phyloP scores from a whole-genome alignment of 2,329 filamentous ascomycete species.

The Cladosporium sphaerospermum region DNA sequence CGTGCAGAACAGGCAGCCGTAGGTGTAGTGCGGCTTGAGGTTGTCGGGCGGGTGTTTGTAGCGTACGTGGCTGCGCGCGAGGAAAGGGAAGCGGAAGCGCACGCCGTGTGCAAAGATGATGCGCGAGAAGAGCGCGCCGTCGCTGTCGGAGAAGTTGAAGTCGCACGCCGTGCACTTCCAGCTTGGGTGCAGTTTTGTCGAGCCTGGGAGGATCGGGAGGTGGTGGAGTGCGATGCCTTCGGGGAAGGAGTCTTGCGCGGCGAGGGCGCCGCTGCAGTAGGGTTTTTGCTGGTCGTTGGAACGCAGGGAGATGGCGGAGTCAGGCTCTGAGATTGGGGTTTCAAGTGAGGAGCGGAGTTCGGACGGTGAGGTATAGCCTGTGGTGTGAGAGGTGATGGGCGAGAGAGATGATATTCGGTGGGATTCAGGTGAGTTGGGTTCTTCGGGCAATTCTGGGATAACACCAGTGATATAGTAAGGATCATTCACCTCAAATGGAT shows the following conservation, averaged over 20 bases:
- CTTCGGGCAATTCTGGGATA: background rate
- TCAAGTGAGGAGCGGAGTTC: too few species aligned
- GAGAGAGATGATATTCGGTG: too few species aligned
- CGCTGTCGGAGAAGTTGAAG: slow-evolving; percentile 2
- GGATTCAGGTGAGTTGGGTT: background rate
- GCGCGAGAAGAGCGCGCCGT: slow-evolving; percentile 1
- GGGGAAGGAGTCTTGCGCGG: background rate
- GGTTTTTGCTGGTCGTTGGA: background rate
- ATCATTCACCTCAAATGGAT: background rate
- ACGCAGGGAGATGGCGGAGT: background rate
- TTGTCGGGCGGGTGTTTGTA: slow-evolving; percentile 3
- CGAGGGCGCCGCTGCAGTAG: slow-evolving; percentile 1
- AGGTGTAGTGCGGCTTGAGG: slow-evolving; percentile 10
- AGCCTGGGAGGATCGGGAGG: slow-evolving; percentile 1
- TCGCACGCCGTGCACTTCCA: background rate
- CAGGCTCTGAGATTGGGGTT: background rate
- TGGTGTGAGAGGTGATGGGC: background rate
- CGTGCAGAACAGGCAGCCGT: slow-evolving; percentile 18
- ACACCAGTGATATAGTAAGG: background rate
- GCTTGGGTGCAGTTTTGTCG: background rate
- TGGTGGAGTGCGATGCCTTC: background rate
- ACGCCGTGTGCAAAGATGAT: slow-evolving; percentile 13
- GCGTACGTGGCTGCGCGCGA: slow-evolving; percentile 14
- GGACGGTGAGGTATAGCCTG: background rate
- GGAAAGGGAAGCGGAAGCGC: slow-evolving; percentile 17